Evolutionary conservation across 1,284 basidiomycete species (phyloP).

Genomic region (Cutaneotrichosporon curvatum): DNA sequence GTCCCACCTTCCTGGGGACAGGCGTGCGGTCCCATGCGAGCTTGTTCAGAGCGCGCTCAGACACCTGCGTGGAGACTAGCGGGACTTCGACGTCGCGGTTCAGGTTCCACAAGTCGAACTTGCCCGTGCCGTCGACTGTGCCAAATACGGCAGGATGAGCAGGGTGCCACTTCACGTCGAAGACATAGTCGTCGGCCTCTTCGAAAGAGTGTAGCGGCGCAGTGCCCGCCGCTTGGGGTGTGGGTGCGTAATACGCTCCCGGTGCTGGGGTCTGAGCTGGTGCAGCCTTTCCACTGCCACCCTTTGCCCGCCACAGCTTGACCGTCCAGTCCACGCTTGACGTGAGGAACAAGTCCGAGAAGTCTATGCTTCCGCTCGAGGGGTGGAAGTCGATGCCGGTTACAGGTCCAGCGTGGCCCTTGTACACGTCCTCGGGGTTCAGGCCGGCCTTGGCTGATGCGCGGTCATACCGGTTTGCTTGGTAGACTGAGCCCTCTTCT

Average conservation of each 20-base stretch:
- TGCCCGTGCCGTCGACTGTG: slow-evolving; percentile 85
- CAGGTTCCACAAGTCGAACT: slow-evolving; percentile 94
- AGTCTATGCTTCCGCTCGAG: slow-evolving; percentile 78
- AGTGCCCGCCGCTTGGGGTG: slow-evolving; percentile 43
- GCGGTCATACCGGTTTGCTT: slow-evolving; percentile 90
- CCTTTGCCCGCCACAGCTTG: slow-evolving; percentile 77
- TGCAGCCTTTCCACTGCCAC: slow-evolving; percentile 46
- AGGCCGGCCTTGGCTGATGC: slow-evolving; percentile 93
- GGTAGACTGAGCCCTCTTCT: slow-evolving; percentile 93
- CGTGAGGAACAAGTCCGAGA: slow-evolving; percentile 89
- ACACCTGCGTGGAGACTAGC: slow-evolving; percentile 40
- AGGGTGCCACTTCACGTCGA: slow-evolving; percentile 97
- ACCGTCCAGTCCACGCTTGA: slow-evolving; percentile 92
- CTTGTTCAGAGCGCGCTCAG: slow-evolving; percentile 84
- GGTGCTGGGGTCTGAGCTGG: background rate
- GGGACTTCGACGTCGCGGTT: slow-evolving; percentile 78
- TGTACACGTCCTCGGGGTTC: slow-evolving; percentile 83
- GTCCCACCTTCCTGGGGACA: slow-evolving; percentile 64
- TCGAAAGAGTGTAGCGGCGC: slow-evolving; percentile 83
- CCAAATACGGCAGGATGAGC: slow-evolving; percentile 89
- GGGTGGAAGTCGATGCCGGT: slow-evolving; percentile 95
- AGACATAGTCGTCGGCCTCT: slow-evolving; percentile 96
- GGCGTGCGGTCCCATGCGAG: slow-evolving; percentile 83
- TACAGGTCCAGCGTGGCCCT: slow-evolving; percentile 84
- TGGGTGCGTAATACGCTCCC: slow-evolving; percentile 15